phyloP scores from a whole-genome alignment of 192 early-diverging fungal species.

The Entophlyctis luteolus region DNA sequence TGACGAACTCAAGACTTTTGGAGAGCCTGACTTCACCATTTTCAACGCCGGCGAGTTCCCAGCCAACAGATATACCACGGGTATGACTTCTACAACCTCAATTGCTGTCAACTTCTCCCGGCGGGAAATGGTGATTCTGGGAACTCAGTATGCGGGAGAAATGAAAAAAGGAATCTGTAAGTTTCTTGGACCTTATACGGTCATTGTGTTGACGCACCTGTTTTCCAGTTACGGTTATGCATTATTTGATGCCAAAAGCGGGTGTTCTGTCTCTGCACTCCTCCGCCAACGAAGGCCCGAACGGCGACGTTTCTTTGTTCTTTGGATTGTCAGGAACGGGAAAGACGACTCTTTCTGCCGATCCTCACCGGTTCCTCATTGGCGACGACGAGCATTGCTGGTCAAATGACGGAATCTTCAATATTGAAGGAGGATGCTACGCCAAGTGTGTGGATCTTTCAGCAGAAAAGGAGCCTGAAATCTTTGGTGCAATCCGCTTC shows the following conservation, averaged over 20 bases:
- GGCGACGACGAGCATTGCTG: conserved; percentile 99
- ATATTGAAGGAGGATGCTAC: conserved; percentile 99
- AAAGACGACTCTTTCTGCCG: conserved; percentile 96
- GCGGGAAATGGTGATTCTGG: conserved; percentile 95
- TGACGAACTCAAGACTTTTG: conserved; percentile 86
- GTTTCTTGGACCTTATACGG: conserved; percentile 1
- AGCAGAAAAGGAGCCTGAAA: conserved; percentile 96
- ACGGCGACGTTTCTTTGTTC: conserved; percentile 92
- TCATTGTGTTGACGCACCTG: too few relatives aligned
- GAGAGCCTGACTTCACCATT: conserved; percentile 96
- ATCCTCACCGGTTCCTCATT: conserved; percentile 87
- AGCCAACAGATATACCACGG: conserved; percentile 87
- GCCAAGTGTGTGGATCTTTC: conserved; percentile 96
- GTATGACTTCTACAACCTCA: conserved; percentile 92
- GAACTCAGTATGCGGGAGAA: conserved; percentile 97
- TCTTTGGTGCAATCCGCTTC: conserved; percentile 92
- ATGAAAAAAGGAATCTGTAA: conserved; percentile 91
- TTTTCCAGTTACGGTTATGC: conserved; percentile 87
- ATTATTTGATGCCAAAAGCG: conserved; percentile 96
- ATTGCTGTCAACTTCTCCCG: conserved; percentile 90
- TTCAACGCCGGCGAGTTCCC: conserved; percentile 93
- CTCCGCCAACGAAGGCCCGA: conserved; percentile 86
- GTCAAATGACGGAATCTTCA: conserved; percentile 96
- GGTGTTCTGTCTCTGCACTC: conserved; percentile 87
- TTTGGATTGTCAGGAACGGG: conserved; percentile 97